These are phyloP conservation scores for Allodekkera sacchari DNA, from an alignment of 805 yeast genomes.

Conservation along the genomic window DNA sequence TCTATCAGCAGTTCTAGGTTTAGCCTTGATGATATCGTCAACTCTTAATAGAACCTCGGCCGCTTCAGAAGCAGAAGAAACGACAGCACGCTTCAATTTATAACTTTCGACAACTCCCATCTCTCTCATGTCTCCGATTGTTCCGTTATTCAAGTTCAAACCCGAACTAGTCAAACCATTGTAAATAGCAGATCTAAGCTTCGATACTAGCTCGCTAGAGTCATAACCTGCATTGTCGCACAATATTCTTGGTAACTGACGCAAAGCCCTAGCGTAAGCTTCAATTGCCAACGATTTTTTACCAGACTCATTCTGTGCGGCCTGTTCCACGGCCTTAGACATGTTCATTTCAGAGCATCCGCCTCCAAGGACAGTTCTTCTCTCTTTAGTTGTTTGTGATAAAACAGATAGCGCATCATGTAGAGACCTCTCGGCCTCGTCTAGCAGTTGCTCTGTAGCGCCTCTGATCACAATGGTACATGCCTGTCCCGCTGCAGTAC, in stretches of 20 bases:
- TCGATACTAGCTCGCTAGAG: constrained; percentile 84
- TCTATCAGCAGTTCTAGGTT: constrained; percentile 95
- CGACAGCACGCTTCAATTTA: constrained; percentile 89
- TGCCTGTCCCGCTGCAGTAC: constrained; percentile 91
- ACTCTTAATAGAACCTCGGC: constrained; percentile 93
- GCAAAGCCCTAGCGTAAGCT: constrained; percentile 86
- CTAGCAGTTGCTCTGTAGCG: constrained; percentile 96
- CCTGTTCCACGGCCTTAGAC: constrained; percentile 93
- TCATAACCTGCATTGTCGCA: constrained; percentile 98
- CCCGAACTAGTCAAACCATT: constrained; percentile 91
- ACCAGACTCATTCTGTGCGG: constrained; percentile 87
- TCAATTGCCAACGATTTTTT: constrained; percentile 92
- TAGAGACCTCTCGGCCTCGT: constrained; percentile 93
- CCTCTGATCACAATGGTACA: constrained; percentile 95
- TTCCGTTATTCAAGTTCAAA: constrained; percentile 76
- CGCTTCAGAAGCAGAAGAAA: constrained; percentile 94
- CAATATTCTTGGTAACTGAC: constrained; percentile 90
- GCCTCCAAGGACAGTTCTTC: constrained; percentile 89
- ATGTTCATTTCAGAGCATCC: constrained; percentile 89
- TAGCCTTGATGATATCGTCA: constrained; percentile 93
- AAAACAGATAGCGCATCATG: constrained; percentile 95
- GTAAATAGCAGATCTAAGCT: constrained; percentile 83
- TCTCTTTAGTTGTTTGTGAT: constrained; percentile 88
- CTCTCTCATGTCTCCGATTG: constrained; percentile 89
- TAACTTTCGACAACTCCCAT: constrained; percentile 88